Conservation (phyloP, 768 basidiomycete genomes). For the Atractiella rhizophila region DNA sequence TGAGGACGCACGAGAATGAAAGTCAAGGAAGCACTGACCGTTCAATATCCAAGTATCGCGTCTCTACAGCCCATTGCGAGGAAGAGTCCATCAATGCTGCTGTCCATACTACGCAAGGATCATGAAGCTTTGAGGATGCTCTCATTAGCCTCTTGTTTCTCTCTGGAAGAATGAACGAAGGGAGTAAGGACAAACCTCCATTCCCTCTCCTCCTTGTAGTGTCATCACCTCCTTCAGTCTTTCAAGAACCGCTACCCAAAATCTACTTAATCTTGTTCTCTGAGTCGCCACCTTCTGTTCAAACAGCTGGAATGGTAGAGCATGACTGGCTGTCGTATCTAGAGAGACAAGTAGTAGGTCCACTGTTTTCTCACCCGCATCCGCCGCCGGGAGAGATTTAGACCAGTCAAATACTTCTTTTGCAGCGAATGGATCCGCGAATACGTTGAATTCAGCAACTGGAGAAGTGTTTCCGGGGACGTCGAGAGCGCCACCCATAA, state of each 20-base stretch:
- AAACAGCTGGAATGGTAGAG: conserved; percentile 29
- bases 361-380: too few species aligned
- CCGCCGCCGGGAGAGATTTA: conserved; percentile 18
- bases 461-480: conserved; percentile 68
- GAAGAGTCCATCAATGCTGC: too few species aligned
- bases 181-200: conserved; percentile 79
- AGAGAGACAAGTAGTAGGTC: conserved; percentile 6
- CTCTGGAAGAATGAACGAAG: conserved; percentile 71
- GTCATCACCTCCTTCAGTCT: conserved; percentile 48
- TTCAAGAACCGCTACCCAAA: conserved; percentile 49
- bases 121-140: not conserved
- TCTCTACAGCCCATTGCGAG: not conserved
- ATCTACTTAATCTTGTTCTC: conserved; percentile 1
- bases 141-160: conserved; percentile 23
- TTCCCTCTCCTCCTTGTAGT: conserved; percentile 51
- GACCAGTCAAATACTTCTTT: conserved; percentile 34
- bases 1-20: not conserved
- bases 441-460: conserved; percentile 50
- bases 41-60: conserved; percentile 3
- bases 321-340: conserved; percentile 3
- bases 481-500: conserved; percentile 84
- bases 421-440: conserved; percentile 44
- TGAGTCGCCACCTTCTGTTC: conserved; percentile 25
- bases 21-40: not conserved
- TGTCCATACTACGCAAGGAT: too few species aligned